Evolutionary conservation across 768 basidiomycete genomes (phyloP).

Genomic region (Termitomyces sp.): DNA sequence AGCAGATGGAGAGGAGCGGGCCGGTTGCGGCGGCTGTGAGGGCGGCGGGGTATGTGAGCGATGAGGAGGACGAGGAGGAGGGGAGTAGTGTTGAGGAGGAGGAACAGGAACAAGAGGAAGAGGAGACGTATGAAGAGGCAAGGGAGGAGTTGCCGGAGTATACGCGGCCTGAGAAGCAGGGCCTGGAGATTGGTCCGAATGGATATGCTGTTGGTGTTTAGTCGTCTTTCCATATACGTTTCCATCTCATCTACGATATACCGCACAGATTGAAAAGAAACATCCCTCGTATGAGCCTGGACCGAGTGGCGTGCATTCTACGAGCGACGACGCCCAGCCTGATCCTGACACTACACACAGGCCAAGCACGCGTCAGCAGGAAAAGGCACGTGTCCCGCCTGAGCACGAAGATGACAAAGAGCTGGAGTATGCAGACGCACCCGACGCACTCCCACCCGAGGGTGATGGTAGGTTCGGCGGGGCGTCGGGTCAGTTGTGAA

Average conservation of each 20-base stretch:
- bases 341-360: slow-evolving; percentile 33
- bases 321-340: slow-evolving; percentile 11
- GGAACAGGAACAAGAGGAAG: slow-evolving; percentile 42
- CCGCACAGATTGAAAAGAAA: too few relatives aligned
- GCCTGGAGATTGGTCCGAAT: slow-evolving; percentile 41
- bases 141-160: slow-evolving; percentile 60
- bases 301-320: too few relatives aligned
- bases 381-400: slow-evolving; percentile 69
- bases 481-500: slow-evolving; percentile 19
- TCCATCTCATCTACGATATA: not conserved
- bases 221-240: not conserved
- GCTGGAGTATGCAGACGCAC: not conserved
- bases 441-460: slow-evolving; percentile 12
- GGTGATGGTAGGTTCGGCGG: slow-evolving; percentile 28
- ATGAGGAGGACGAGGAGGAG: slow-evolving; percentile 65
- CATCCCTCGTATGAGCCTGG: too few relatives aligned
- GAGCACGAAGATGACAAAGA: not conserved
- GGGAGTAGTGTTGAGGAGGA: slow-evolving; percentile 35
- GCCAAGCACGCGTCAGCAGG: slow-evolving; percentile 60
- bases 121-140: slow-evolving; percentile 29
- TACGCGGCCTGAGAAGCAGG: slow-evolving; percentile 39
- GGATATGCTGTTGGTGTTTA: slow-evolving; percentile 57
- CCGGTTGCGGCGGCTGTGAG: slow-evolving; percentile 92
- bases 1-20: slow-evolving; percentile 88
- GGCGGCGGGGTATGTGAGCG: slow-evolving; percentile 82